phyloP scores from a whole-genome alignment of 371 early-diverging fungal genomes.

The Vairimorpha ceranae region DNA sequence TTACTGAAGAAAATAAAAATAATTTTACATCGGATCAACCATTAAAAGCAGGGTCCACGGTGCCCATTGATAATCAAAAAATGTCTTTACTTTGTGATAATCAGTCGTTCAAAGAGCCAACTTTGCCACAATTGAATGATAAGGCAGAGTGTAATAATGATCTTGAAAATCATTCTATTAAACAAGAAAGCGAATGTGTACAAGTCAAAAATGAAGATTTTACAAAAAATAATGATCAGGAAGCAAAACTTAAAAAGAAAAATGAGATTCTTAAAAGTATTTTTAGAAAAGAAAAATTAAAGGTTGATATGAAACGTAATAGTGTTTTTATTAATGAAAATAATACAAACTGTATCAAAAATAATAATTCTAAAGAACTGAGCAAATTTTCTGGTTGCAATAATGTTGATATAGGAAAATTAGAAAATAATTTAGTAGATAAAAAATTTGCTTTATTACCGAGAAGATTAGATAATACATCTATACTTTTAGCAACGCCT shows the following conservation, averaged over 20 bases:
- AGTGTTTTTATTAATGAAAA: background rate
- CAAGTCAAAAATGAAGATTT: background rate
- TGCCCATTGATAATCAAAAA: no score
- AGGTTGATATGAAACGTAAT: background rate
- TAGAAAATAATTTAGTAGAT: background rate
- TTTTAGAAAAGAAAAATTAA: background rate
- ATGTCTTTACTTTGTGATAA: no score
- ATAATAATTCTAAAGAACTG: background rate
- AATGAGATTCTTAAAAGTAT: background rate
- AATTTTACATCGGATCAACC: no score
- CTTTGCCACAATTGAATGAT: no score
- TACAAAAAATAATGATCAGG: background rate
- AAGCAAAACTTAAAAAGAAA: background rate
- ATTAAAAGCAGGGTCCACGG: no score
- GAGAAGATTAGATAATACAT: no score
- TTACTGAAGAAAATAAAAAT: background rate
- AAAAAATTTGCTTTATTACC: no score
- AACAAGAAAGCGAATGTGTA: background rate
- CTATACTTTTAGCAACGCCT: background rate
- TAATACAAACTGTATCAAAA: background rate
- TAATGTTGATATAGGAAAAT: background rate
- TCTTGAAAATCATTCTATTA: background rate
- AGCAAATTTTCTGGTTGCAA: no score
- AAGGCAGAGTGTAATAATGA: no score
- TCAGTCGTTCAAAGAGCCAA: no score